Conservation (phyloP, 768 basidiomycete species). For the Amanita pallidorosea region DNA sequence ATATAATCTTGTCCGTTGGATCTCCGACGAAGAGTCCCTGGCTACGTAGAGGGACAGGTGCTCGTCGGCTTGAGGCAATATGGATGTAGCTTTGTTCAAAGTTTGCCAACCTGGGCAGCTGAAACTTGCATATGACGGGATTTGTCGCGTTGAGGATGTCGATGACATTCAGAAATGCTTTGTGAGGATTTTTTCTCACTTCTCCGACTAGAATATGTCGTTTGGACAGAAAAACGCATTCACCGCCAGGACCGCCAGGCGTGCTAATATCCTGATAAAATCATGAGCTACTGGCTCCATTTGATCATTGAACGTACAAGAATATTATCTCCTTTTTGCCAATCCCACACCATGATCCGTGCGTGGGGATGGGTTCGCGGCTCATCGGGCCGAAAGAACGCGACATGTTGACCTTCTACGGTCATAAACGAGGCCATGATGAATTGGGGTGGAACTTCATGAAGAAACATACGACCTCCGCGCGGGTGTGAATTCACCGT, state of each 20-base stretch:
- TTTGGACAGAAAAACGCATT: neutral
- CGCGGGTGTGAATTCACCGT: slow-evolving; percentile 34
- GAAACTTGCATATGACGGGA: neutral
- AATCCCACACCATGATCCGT: slow-evolving; percentile 49
- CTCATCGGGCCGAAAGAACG: slow-evolving; percentile 6
- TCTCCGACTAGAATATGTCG: neutral
- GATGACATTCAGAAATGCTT: neutral
- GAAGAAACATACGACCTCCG: slow-evolving; percentile 23
- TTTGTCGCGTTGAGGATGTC: neutral
- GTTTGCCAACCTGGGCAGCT: neutral
- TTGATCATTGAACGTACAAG: neutral
- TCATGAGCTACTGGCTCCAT: neutral
- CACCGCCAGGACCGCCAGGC: neutral
- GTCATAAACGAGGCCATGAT: slow-evolving; percentile 21
- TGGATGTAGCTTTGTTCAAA: neutral
- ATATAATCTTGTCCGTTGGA: neutral
- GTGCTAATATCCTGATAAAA: neutral
- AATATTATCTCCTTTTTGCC: slow-evolving; percentile 30
- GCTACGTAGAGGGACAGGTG: neutral
- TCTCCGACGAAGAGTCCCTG: neutral
- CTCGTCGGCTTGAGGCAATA: neutral
- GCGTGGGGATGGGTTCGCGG: neutral
- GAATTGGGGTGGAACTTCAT: slow-evolving; percentile 12
- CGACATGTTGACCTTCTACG: slow-evolving; percentile 43
- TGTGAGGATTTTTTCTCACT: neutral